These are phyloP conservation scores for Monosporascus sp. DNA, from an alignment of 2,329 filamentous ascomycete species.

Conservation along the genomic window DNA sequence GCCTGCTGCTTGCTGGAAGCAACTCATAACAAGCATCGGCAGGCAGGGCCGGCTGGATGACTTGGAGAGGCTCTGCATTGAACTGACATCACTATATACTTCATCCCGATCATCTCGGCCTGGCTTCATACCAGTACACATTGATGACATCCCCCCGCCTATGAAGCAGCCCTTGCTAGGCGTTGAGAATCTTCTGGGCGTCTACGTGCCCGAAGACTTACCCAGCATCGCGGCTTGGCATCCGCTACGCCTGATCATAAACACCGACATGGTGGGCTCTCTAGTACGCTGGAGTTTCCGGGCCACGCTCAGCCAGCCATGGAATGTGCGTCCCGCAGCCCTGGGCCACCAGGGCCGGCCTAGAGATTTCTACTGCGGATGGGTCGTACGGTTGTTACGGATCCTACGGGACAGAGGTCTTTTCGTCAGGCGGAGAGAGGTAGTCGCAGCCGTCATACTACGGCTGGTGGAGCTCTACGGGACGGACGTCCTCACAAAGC, in stretches of 20 bases:
- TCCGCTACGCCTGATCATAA: conserved; percentile 43
- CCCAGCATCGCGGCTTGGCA: conserved; percentile 35
- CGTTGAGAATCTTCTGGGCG: conserved; percentile 26
- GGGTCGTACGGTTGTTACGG: conserved; percentile 28
- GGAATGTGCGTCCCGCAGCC: conserved; percentile 1
- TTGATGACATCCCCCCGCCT: conserved; percentile 34
- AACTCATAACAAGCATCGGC: conserved; percentile 38
- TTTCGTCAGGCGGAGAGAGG: conserved; percentile 10
- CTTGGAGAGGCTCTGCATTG: conserved; percentile 37
- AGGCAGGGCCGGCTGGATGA: conserved; percentile 37
- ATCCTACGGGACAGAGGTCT: conserved; percentile 27
- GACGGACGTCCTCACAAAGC: conserved; percentile 12
- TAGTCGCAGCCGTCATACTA: conserved; percentile 23
- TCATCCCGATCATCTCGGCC: conserved; percentile 18
- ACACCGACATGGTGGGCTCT: conserved; percentile 29
- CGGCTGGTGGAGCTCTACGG: conserved; percentile 30
- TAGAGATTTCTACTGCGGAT: conserved; percentile 23
- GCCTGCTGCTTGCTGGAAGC: conserved; percentile 35
- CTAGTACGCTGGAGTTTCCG: conserved; percentile 44
- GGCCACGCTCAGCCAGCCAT: conserved; percentile 21
- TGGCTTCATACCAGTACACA: conserved; percentile 37
- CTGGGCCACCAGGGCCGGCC: conserved; percentile 5
- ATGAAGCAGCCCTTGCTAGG: conserved; percentile 25
- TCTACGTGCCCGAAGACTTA: conserved; percentile 37
- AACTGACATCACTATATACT: conserved; percentile 36